Evolutionary conservation across 805 yeast genomes (phyloP), one percentile per base, ranked within the genome.

Genomic region (Metschnikowia bowlesiae): DNA sequence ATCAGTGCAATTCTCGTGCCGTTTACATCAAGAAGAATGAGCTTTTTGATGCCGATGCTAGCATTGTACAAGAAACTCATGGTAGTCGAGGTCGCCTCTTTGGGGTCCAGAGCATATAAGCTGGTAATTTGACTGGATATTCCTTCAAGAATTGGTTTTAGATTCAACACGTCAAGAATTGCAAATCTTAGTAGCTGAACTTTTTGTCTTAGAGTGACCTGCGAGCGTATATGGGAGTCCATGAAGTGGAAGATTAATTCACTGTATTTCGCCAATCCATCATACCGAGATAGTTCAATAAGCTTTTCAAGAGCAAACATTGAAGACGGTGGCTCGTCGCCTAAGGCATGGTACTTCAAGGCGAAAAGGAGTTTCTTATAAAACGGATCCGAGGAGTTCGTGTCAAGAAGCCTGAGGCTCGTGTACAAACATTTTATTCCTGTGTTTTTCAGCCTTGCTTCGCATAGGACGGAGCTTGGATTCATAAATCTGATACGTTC

Each of bases 401-500:
- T 32, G n/a, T 14, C 42, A 13, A 50, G 42, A 31, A 52, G 53
- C 14, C 37, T 29, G n/a, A 50, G 49, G 30, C 49, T 52, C 32
- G 48, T 44, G 32, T 43, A 55, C 36, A 55, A 34, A 37, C 46
- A 30, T 14, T 54, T 36, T 10, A 43, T 41, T 8, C 38, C 29
- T 31, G 39, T 43, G 44, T 42, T 50, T 6, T 35, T 16, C 29
- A 48, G 9, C 22, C 37, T 14, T 7, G 38, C 7, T 30, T 18
- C 41, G 9, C 50, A 39, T 16, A 55, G 30, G 3, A 55, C 51
- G 6, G 56, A 47, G 40, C 56, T 54, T 16, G 55, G 58, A 38
- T 60, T 62, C 26, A 59, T 40, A 38, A 58, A 47, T 32, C 45
- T 39, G 11, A 66, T 55, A 6, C 52, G 51, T 32, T 61, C 60